Evolutionary conservation across 306 rosid genomes (phyloP).

Genomic region (Arachis stenosperma): DNA sequence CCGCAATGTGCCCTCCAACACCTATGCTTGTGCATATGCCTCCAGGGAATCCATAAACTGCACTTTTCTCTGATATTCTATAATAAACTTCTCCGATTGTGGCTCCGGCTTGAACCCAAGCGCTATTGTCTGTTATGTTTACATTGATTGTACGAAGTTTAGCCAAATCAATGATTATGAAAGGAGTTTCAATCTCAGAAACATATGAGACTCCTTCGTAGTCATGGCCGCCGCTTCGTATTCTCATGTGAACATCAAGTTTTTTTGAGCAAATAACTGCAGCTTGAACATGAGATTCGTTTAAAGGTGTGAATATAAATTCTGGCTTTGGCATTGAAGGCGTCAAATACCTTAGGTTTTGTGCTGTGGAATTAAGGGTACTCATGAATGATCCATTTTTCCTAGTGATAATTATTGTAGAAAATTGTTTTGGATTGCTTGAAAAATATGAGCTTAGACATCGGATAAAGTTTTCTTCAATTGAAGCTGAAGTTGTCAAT

Average conservation of each 20-base stretch:
- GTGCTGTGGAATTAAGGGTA: conserved; percentile 58
- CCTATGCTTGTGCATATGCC: conserved; percentile 84
- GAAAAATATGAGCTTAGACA: conserved; percentile 49
- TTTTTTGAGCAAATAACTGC: conserved; percentile 67
- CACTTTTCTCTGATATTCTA: conserved; percentile 63
- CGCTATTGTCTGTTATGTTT: conserved; percentile 49
- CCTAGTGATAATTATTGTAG: conserved; percentile 39
- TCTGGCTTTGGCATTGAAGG: conserved; percentile 70
- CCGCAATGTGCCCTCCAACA: conserved; percentile 81
- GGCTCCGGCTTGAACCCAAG: conserved; percentile 90
- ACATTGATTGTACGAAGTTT: conserved; percentile 58
- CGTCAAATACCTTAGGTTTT: conserved; percentile 55
- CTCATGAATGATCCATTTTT: conserved; percentile 43
- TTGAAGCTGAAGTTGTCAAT: conserved; percentile 44
- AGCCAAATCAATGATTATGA: conserved; percentile 35
- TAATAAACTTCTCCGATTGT: conserved; percentile 78
- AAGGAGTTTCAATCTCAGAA: no score
- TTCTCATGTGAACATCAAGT: conserved; percentile 61
- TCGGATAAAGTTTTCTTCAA: conserved; percentile 47
- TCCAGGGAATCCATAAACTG: conserved; percentile 68
- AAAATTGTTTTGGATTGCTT: conserved; percentile 46
- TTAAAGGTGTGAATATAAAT: conserved; percentile 65
- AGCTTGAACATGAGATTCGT: conserved; percentile 66
- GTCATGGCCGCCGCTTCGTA: conserved; percentile 44
- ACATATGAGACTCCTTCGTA: no score